Conservation (phyloP, 305 asterid species). For the Solanum hybrid region DNA sequence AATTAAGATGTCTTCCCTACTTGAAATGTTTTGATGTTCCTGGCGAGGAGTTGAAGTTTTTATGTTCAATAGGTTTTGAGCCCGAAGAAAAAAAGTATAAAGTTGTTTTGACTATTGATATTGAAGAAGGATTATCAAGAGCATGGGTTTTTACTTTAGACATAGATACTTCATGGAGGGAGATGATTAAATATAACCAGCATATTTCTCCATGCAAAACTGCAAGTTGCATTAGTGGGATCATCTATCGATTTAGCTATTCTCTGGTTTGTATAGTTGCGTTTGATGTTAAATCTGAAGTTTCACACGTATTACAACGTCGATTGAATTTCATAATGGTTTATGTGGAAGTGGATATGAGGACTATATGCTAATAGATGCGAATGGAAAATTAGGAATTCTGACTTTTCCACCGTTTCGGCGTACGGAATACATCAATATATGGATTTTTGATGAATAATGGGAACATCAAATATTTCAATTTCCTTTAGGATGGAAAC, state of each 20-base stretch:
- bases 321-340: neutral
- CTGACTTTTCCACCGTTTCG: neutral
- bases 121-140: neutral
- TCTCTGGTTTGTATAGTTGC: neutral
- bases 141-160: neutral
- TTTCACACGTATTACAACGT: neutral
- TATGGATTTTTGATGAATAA: too few relatives aligned
- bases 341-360: neutral
- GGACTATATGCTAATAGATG: neutral
- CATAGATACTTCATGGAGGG: neutral
- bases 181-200: neutral
- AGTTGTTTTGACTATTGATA: neutral
- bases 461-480: neutral
- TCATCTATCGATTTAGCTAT: neutral
- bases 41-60: neutral
- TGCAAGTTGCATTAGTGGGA: neutral
- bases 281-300: neutral
- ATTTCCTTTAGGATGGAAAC: neutral
- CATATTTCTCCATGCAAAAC: neutral
- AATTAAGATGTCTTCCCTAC: neutral
- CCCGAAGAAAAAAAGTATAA: neutral
- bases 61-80: neutral
- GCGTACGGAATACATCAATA: neutral
- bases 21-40: neutral
- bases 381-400: neutral